phyloP scores from a whole-genome alignment of 768 basidiomycete genomes.

The Mycena capillaripes region DNA sequence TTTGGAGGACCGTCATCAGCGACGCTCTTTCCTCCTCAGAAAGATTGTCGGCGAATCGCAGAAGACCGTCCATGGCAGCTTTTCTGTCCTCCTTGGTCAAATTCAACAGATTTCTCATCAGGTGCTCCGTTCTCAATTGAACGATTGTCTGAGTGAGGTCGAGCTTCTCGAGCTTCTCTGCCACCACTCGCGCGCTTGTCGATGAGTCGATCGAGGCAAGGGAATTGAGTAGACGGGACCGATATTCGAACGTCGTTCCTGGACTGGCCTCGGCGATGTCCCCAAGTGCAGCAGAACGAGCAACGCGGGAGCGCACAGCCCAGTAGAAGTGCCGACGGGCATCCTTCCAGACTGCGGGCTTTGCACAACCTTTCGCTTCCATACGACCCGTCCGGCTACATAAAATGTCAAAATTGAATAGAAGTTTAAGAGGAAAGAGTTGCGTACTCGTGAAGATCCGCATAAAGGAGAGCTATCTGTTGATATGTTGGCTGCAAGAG shows the following conservation, averaged over 20 bases:
- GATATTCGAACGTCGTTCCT: constrained; percentile 75
- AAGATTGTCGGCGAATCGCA: constrained; percentile 80
- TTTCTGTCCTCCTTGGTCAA: constrained; percentile 83
- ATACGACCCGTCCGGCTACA: constrained; percentile 91
- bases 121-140: constrained; percentile 78
- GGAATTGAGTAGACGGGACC: constrained; percentile 72
- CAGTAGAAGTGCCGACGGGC: constrained; percentile 95
- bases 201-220: constrained; percentile 68
- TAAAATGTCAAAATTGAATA: constrained; percentile 18
- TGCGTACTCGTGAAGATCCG: constrained; percentile 95
- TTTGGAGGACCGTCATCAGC: constrained; percentile 74
- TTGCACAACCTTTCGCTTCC: constrained; percentile 98
- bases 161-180: constrained; percentile 78
- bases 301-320: constrained; percentile 88
- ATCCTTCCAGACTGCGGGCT: constrained; percentile 88
- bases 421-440: constrained; percentile 6
- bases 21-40: constrained; percentile 79
- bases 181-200: constrained; percentile 69
- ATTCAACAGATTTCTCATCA: constrained; percentile 75
- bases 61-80: constrained; percentile 80
- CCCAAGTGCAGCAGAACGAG: constrained; percentile 74
- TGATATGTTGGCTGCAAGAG: constrained; percentile 91
- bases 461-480: constrained; percentile 93
- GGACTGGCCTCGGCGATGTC: constrained; percentile 81
- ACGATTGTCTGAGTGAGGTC: constrained; percentile 74